Evolutionary conservation across 129 eudicot species (phyloP), one percentile per base, ranked within the genome.

Genomic region (Flaveria trinervia): DNA sequence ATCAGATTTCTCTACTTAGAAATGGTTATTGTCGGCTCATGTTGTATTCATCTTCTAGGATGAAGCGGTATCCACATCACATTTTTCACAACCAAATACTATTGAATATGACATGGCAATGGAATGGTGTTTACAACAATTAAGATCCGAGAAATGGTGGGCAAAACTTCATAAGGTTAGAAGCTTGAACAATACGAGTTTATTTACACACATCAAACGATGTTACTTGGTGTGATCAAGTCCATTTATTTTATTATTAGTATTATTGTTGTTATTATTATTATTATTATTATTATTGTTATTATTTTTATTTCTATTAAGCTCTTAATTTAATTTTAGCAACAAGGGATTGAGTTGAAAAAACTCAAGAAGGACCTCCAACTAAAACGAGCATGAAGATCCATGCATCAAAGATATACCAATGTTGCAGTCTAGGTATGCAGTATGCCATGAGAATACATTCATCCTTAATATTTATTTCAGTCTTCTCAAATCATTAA

Each of bases 21-120:
- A 5, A 36, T 36, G 41, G 41, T 36, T 36, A 20, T 25, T 0
- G 26, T 3, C 13, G 4, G 56, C 5, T 64, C n/a, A 41, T 46
- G 56, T 59, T 20, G 30, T 82, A 41, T 62, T 14, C 64, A 0
- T 81, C 73, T 61, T 72, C 9, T 82, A 94, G 98, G 89, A 79
- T 77, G 97, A 83, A 9, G 98, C 96, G 0, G 93, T 91, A 23
- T 87, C 97, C n/a, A 94, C 97, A 18, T 91, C 97, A 26, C 98
- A 94, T 83, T 87, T 81, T 83, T 84, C 98, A 51, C 98, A 94
- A 74, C 89, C 90, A n/a, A 91, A 94, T 86, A 91, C 93, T 23
- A 77, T 94, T 14, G 98, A 90, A 68, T 89, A 85, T 85, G 98
- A 94, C 61, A 85, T 94, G 98, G 98, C 96, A 57, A 84, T 91